These are phyloP conservation scores for Protomyces gravidus DNA, from an alignment of 1,139 yeast genomes.

Conservation along the genomic window DNA sequence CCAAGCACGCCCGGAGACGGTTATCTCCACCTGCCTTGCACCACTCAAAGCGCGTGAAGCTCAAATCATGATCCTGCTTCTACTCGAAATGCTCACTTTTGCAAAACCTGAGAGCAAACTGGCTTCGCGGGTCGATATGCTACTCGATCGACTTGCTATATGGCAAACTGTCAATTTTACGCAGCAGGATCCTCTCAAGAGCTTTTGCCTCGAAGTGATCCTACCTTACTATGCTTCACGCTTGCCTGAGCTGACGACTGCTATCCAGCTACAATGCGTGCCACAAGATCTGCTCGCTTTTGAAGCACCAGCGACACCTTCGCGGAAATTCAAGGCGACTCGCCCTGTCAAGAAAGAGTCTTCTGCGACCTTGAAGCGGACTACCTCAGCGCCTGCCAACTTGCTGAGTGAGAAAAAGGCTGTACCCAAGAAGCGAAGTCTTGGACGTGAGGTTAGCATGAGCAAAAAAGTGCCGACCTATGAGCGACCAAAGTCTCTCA, in stretches of 20 bases:
- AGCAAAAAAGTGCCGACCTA: conserved; percentile 8
- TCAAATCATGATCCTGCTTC: conserved; percentile 10
- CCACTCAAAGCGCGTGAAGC: conserved; percentile 14
- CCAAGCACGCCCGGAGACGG: neutral
- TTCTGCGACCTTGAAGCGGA: conserved; percentile 13
- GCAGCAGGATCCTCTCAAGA: conserved; percentile 11
- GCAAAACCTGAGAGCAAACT: neutral
- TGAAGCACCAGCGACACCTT: conserved; percentile 9
- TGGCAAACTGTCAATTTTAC: conserved; percentile 5
- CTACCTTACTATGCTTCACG: conserved; percentile 10
- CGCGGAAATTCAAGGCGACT: too few species aligned
- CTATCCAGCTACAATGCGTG: conserved; percentile 9
- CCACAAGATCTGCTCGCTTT: conserved; percentile 14
- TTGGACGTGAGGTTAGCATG: conserved; percentile 24
- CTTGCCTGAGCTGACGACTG: neutral
- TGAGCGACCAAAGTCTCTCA: neutral
- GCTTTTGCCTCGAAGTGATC: conserved; percentile 19
- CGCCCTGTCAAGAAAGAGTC: neutral
- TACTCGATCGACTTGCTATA: conserved; percentile 16
- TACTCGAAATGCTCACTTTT: conserved; percentile 7
- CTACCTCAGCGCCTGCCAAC: conserved; percentile 20
- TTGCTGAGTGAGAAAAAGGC: conserved; percentile 4
- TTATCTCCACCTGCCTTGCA: neutral
- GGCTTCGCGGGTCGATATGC: conserved; percentile 2
- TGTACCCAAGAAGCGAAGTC: conserved; percentile 9